These are phyloP conservation scores for Chenopodium album DNA, from an alignment of 148 eudicot genomes.

Conservation along the genomic window DNA sequence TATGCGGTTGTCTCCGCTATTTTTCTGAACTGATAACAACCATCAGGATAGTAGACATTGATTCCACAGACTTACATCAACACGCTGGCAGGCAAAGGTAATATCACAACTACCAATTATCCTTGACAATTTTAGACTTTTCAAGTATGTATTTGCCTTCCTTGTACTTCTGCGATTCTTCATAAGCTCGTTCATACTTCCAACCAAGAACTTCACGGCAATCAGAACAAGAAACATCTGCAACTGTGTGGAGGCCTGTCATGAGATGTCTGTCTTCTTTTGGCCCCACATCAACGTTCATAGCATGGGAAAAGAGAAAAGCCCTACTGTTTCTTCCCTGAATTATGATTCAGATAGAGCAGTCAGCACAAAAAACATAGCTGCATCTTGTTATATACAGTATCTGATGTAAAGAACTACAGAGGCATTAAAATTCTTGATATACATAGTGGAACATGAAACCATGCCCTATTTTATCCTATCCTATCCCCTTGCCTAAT, in stretches of 20 bases:
- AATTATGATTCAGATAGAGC: constrained; percentile 3
- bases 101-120: constrained; percentile 44
- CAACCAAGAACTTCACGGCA: constrained; percentile 74
- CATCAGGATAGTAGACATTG: background rate
- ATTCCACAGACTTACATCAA: constrained; percentile 2
- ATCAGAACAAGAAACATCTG: constrained; percentile 72
- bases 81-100: constrained; percentile 9
- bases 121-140: constrained; percentile 71
- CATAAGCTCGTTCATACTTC: constrained; percentile 80
- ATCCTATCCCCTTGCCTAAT: background rate
- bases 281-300: constrained; percentile 66
- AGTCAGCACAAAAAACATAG: background rate
- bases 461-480: background rate
- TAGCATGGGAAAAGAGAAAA: constrained; percentile 78
- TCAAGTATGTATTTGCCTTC: constrained; percentile 83
- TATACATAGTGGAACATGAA: background rate
- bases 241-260: constrained; percentile 85
- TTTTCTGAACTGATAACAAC: background rate
- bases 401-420: background rate
- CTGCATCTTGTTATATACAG: background rate
- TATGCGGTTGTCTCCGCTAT: background rate
- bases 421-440: background rate
- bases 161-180: constrained; percentile 74
- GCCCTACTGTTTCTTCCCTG: constrained; percentile 80
- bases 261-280: constrained; percentile 75